Evolutionary conservation across 2,329 filamentous ascomycete species (phyloP), one percentile per base, ranked within the genome.

Genomic region (Arthroderma sp.): DNA sequence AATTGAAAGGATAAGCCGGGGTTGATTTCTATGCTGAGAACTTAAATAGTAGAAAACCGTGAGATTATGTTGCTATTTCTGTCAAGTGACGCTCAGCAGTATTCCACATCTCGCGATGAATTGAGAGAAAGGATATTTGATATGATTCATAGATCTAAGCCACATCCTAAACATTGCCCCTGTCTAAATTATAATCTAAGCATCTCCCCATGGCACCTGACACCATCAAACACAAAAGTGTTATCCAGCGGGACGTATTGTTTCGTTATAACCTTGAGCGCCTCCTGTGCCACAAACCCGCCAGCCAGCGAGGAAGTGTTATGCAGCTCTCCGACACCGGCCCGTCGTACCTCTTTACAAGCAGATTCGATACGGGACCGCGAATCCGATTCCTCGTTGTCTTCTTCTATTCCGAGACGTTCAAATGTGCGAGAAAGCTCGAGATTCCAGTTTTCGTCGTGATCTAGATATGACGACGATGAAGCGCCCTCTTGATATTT

Each of bases 281-380:
- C 78, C 67, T 98, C 91, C 64, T 98, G 93, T n/a, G 89, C 86
- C 40, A 93, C 83, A 69, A 98, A 83, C 3, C 91, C 93, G 29
- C 91, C 93, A 1, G 81, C 83, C 45, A 94, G 67, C 28, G 88
- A 81, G 30, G 88, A 83, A 45, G 93, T 84, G 60, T 95, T 96
- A 68, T 98, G 91, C 48, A 98, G 68, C 62, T 98, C 93, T 44
- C 80, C 84, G 29, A 85, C 85, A 40, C 78, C 80, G 32, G 85
- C 83, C 48, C 93, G 78, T 31, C 81, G 77, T 37, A 86, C 71
- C 61, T 88, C 83, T 47, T 78, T 68, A 1, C 78, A 73, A 9
- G 74, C 71, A 53, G 78, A 66, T 34, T 45, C 48, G 28, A 81
- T 65, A 15, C 71, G 70, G 49, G 73, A 65, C 37, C 72, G 71